These are phyloP conservation scores for Fusarium fracticaudum DNA, from an alignment of 2,329 filamentous ascomycete species.

Conservation along the genomic window DNA sequence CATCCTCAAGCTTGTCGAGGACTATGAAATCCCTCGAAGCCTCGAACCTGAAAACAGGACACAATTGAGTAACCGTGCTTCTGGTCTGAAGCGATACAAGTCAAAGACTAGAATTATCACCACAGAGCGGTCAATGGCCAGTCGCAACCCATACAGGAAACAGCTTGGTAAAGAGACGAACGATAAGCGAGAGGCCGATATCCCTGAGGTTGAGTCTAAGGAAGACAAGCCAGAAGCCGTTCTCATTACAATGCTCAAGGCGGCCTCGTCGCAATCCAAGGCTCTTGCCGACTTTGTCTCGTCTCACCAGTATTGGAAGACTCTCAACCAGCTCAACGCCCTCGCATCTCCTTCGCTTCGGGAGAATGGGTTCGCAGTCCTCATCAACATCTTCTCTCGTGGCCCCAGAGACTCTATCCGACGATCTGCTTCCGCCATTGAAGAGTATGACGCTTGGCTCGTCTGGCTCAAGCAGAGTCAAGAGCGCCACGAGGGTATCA, in stretches of 20 bases:
- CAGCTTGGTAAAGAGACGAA: slow-evolving; percentile 35
- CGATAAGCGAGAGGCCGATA: slow-evolving; percentile 10
- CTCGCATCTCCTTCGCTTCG: slow-evolving; percentile 69
- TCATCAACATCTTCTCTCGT: slow-evolving; percentile 78
- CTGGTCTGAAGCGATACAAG: slow-evolving; percentile 66
- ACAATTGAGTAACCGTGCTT: slow-evolving; percentile 77
- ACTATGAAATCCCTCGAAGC: slow-evolving; percentile 80
- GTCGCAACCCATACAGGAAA: slow-evolving; percentile 67
- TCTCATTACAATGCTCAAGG: slow-evolving; percentile 77
- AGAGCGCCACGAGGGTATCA: slow-evolving; percentile 77
- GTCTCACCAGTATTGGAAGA: slow-evolving; percentile 87
- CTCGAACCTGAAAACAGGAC: slow-evolving; percentile 68
- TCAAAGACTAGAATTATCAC: slow-evolving; percentile 68
- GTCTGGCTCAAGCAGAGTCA: slow-evolving; percentile 86
- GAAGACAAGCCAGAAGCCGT: slow-evolving; percentile 60
- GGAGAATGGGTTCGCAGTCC: slow-evolving; percentile 74
- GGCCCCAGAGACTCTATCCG: slow-evolving; percentile 76
- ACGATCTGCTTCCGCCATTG: slow-evolving; percentile 75
- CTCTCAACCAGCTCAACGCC: slow-evolving; percentile 76
- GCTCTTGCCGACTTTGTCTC: slow-evolving; percentile 84
- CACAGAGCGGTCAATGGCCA: slow-evolving; percentile 60
- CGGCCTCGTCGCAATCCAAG: slow-evolving; percentile 79
- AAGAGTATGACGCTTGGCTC: slow-evolving; percentile 83
- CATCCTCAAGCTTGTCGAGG: slow-evolving; percentile 81
- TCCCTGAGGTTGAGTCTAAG: slow-evolving; percentile 28